Evolutionary conservation across 1,139 yeast genomes (phyloP).

Genomic region (Candida frijolesensis): DNA sequence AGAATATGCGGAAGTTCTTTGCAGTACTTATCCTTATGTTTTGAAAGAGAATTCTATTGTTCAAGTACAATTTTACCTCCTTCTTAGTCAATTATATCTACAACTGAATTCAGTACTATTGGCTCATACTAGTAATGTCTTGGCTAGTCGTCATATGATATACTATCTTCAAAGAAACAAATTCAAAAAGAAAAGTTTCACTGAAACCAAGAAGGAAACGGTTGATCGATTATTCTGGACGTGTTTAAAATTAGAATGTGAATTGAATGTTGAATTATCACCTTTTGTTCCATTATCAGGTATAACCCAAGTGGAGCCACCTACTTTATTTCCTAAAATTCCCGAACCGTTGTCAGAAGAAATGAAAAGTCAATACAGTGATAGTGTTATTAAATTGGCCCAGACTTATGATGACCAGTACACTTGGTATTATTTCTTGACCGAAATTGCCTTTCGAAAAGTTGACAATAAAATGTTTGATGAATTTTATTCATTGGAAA

Average conservation of each 20-base stretch:
- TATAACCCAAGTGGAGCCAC: constrained; percentile 42
- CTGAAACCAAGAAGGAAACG: constrained; percentile 12
- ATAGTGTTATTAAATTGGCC: constrained; percentile 31
- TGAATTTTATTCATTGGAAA: constrained; percentile 33
- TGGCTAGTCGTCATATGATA: constrained; percentile 40
- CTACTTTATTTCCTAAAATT: constrained; percentile 43
- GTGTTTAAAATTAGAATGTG: constrained; percentile 49
- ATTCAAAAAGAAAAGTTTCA: constrained; percentile 8
- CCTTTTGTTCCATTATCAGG: constrained; percentile 48
- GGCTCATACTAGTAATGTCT: constrained; percentile 36
- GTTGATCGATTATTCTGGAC: constrained; percentile 42
- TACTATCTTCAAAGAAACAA: constrained; percentile 25
- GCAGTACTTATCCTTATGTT: constrained; percentile 27
- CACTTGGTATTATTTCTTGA: constrained; percentile 50
- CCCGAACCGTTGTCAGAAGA: constrained; percentile 31
- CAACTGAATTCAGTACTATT: constrained; percentile 39
- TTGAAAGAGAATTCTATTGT: constrained; percentile 23
- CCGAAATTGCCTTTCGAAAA: constrained; percentile 52
- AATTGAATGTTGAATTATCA: constrained; percentile 44
- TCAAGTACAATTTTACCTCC: constrained; percentile 31
- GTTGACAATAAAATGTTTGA: constrained; percentile 47
- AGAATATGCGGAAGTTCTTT: constrained; percentile 26
- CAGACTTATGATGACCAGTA: constrained; percentile 38
- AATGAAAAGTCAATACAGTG: constrained; percentile 24
- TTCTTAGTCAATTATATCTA: constrained; percentile 39